These are phyloP conservation scores for Herpotrichia juniperi DNA, from an alignment of 2,329 filamentous ascomycete species.

Conservation along the genomic window DNA sequence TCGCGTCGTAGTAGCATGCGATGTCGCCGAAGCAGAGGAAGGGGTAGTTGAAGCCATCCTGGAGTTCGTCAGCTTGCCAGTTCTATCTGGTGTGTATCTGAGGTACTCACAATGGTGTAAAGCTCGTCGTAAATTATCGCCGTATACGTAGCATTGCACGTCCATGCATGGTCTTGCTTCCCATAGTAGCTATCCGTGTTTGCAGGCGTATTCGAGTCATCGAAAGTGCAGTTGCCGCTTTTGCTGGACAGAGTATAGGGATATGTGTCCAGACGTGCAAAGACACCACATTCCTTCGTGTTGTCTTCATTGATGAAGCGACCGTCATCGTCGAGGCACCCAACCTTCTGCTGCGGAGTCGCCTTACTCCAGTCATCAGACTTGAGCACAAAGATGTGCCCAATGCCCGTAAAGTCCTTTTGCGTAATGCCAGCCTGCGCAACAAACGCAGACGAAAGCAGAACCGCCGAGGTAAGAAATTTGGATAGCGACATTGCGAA, in stretches of 20 bases:
- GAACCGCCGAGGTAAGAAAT: slow-evolving; percentile 14
- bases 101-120: slow-evolving; percentile 32
- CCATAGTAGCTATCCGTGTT: slow-evolving; percentile 41
- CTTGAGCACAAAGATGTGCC: slow-evolving; percentile 36
- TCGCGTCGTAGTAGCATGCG: slow-evolving; percentile 41
- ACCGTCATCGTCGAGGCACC: slow-evolving; percentile 33
- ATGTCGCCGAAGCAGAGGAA: slow-evolving; percentile 43
- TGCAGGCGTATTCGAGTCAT: slow-evolving; percentile 27
- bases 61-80: no score
- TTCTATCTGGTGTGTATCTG: slow-evolving; percentile 15
- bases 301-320: slow-evolving; percentile 21
- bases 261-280: slow-evolving; percentile 23
- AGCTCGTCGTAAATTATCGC: slow-evolving; percentile 32
- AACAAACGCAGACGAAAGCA: slow-evolving; percentile 14
- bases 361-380: slow-evolving; percentile 33
- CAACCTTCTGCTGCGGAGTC: slow-evolving; percentile 29
- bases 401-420: slow-evolving; percentile 35
- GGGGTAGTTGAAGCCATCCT: slow-evolving; percentile 31
- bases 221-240: slow-evolving; percentile 40
- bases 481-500: slow-evolving; percentile 7
- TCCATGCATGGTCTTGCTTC: slow-evolving; percentile 31
- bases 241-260: slow-evolving; percentile 36
- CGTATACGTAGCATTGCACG: slow-evolving; percentile 22
- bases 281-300: slow-evolving; percentile 29
- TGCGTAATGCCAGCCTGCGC: slow-evolving; percentile 25